Evolutionary conservation across 371 early-diverging fungal genomes (phyloP).

Genomic region (Mortierella sp.): DNA sequence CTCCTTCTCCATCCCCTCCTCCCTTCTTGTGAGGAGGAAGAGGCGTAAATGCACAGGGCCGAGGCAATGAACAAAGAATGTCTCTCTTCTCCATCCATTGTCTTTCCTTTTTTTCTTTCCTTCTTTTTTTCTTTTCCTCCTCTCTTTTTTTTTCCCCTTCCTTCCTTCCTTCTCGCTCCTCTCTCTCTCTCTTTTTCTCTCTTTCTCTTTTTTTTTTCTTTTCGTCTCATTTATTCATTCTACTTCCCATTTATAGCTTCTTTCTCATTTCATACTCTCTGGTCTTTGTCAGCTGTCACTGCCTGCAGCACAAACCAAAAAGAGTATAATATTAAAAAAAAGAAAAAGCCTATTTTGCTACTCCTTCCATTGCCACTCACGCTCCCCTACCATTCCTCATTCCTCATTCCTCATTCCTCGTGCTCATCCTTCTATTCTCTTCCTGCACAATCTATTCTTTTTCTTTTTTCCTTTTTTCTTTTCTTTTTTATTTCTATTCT

Average conservation of each 20-base stretch:
- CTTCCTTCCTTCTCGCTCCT: neutral
- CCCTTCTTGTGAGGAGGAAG: neutral
- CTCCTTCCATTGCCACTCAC: neutral
- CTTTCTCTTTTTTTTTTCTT: neutral
- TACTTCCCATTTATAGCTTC: too few species aligned
- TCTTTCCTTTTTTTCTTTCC: neutral
- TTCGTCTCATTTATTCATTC: neutral
- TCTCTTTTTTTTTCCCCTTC: neutral
- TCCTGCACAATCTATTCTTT: neutral
- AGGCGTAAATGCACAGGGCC: neutral
- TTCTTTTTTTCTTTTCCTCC: neutral
- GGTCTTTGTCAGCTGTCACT: neutral
- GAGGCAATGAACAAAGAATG: neutral
- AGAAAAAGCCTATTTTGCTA: constrained; percentile 1
- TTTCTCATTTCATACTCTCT: neutral
- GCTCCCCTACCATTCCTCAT: neutral
- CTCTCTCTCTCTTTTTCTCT: neutral
- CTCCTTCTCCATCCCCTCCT: too few species aligned
- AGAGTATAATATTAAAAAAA: neutral
- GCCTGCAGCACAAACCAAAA: neutral
- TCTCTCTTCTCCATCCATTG: neutral
- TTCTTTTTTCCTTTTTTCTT: neutral
- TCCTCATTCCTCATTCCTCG: neutral
- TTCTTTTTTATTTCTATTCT: neutral
- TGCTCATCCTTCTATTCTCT: neutral